A percentile compares a stretch with the other conserved stretches of the same genome.
These are phyloP conservation scores for Brassica nigra DNA, from an alignment of 345 rosid genomes.

Conservation along the genomic window DNA sequence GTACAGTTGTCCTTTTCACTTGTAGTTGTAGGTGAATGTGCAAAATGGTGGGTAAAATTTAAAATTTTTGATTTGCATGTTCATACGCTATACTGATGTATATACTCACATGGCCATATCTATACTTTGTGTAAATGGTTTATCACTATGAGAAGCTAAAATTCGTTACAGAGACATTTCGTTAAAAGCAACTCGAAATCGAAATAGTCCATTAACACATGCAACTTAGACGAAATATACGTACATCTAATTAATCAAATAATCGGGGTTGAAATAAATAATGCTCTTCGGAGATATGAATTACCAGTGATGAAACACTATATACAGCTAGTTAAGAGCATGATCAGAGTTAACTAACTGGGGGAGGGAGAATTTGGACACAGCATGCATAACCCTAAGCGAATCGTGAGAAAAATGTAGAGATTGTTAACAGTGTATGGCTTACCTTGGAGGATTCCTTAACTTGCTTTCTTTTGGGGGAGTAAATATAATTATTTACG, in stretches of 20 bases:
- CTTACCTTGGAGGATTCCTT: conserved; percentile 30
- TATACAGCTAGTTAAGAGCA: not conserved
- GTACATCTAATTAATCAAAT: not conserved
- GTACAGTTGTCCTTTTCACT: conserved; percentile 34
- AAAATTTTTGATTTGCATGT: conserved; percentile 23
- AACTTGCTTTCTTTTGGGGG: conserved; percentile 10
- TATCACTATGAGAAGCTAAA: not conserved
- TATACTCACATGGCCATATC: not conserved
- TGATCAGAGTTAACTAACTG: not conserved
- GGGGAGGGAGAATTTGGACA: not conserved
- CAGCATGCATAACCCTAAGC: not conserved
- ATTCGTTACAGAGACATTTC: not conserved
- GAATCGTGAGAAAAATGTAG: conserved; percentile 16
- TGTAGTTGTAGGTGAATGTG: conserved; percentile 23
- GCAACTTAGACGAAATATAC: not conserved
- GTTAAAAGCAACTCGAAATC: not conserved
- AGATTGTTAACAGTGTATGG: conserved; percentile 4
- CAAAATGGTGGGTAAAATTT: conserved; percentile 16
- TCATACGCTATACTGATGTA: conserved; percentile 13
- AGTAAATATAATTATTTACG: not conserved
- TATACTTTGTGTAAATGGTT: not conserved
- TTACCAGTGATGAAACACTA: not conserved
- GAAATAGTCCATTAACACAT: conserved; percentile 4
- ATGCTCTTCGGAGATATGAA: not conserved
- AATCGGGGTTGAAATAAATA: not conserved